A percentile compares a stretch with the other conserved stretches of the same genome.
Conservation (phyloP, 495 filamentous ascomycete species). For the Aspergillus campestris region DNA sequence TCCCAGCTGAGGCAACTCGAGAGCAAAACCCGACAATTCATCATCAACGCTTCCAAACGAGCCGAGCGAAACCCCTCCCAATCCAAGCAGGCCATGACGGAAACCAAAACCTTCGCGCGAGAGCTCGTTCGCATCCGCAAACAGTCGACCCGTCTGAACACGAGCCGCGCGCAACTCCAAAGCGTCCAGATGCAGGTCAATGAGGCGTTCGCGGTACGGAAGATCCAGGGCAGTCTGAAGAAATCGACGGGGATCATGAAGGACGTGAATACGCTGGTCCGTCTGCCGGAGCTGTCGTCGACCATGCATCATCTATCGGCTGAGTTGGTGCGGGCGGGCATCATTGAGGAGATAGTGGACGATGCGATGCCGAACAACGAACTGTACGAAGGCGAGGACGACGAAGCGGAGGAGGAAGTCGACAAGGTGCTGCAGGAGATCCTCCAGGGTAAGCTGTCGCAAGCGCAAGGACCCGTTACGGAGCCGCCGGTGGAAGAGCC, state of each 20-base stretch:
- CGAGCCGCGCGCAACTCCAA: constrained; percentile 83
- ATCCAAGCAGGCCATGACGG: constrained; percentile 63
- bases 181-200: constrained; percentile 97
- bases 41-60: constrained; percentile 69
- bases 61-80: constrained; percentile 68
- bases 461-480: constrained; percentile 48
- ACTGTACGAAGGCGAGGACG: constrained; percentile 67
- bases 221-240: constrained; percentile 89
- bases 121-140: constrained; percentile 80
- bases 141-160: constrained; percentile 62
- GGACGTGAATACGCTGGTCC: constrained; percentile 82
- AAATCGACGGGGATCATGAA: constrained; percentile 91
- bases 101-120: constrained; percentile 77
- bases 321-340: constrained; percentile 87
- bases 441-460: constrained; percentile 69
- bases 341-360: constrained; percentile 95
- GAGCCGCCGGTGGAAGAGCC: constrained; percentile 50
- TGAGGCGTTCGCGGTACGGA: constrained; percentile 90
- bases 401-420: constrained; percentile 84
- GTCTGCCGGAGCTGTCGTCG: constrained; percentile 74
- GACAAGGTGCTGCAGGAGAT: constrained; percentile 90
- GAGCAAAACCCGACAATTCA: constrained; percentile 75
- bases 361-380: constrained; percentile 72
- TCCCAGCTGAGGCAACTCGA: constrained; percentile 64
- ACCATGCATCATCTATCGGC: constrained; percentile 86